Percentiles rank a stretch among this genome's conserved stretches.
Evolutionary conservation across 2,329 filamentous ascomycete genomes (phyloP).

Genomic region (Lasiodiplodia hormozganensis): DNA sequence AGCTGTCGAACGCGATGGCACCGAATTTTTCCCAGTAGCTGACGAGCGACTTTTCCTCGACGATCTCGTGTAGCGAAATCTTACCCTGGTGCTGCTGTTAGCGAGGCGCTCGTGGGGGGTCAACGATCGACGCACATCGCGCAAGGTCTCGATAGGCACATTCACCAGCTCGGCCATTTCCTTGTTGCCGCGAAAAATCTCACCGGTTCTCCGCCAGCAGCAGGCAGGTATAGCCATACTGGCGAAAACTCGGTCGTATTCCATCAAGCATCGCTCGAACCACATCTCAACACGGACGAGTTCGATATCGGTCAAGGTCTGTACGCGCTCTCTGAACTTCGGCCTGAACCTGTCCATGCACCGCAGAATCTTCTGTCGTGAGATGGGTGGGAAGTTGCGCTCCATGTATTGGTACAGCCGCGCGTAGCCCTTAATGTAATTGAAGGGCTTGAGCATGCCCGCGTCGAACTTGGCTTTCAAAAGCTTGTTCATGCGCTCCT

Average conservation of each 20-base stretch:
- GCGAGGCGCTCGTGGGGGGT: background rate
- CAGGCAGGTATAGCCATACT: conserved; percentile 99
- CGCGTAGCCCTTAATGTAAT: conserved; percentile 96
- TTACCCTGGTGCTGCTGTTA: conserved; percentile 71
- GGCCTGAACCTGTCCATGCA: conserved; percentile 93
- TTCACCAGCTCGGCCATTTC: conserved; percentile 98
- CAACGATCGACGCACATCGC: conserved; percentile 74
- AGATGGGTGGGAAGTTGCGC: conserved; percentile 78
- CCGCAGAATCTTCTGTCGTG: conserved; percentile 88
- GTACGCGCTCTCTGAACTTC: conserved; percentile 94
- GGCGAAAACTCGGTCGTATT: conserved; percentile 97
- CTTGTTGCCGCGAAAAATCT: conserved; percentile 97
- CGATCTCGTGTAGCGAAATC: conserved; percentile 91
- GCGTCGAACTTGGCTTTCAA: conserved; percentile 96
- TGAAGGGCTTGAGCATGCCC: conserved; percentile 93
- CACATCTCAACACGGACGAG: conserved; percentile 97
- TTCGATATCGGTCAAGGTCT: conserved; percentile 90
- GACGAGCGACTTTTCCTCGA: conserved; percentile 92
- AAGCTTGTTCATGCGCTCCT: conserved; percentile 94
- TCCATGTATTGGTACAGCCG: conserved; percentile 91
- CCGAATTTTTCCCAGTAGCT: conserved; percentile 99
- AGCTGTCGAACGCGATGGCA: conserved; percentile 92
- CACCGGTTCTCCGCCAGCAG: conserved; percentile 94
- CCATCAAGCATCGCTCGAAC: conserved; percentile 96
- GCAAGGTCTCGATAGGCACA: conserved; percentile 85